Evolutionary conservation across 2,329 filamentous ascomycete genomes (phyloP).

Genomic region (Ophiostoma perfectum): DNA sequence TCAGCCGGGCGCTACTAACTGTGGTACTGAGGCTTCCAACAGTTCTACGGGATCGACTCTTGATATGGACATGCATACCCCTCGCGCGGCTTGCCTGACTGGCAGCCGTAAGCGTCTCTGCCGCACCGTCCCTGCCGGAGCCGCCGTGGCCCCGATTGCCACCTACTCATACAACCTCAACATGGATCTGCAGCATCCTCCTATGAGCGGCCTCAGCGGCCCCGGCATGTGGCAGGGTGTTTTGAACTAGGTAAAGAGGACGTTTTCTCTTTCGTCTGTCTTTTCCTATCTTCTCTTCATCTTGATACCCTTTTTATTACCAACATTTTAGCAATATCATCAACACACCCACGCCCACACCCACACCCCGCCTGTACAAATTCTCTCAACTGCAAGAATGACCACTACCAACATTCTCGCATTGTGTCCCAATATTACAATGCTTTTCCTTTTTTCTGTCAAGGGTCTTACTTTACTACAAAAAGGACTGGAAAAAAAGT

Average conservation of each 20-base stretch:
- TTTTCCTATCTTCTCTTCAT: slow-evolving; percentile 22
- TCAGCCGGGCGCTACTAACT: slow-evolving; percentile 24
- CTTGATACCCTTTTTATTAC: slow-evolving; percentile 29
- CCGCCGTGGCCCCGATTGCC: slow-evolving; percentile 12
- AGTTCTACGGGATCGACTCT: not conserved
- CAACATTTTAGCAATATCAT: slow-evolving; percentile 9
- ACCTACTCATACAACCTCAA: slow-evolving; percentile 19
- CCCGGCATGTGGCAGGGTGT: slow-evolving; percentile 65
- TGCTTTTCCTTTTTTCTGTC: slow-evolving; percentile 20
- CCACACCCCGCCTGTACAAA: slow-evolving; percentile 25
- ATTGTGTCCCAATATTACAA: slow-evolving; percentile 16
- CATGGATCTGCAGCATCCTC: slow-evolving; percentile 41
- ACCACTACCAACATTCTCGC: not conserved
- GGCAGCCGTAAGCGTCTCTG: slow-evolving; percentile 60
- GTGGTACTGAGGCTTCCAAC: slow-evolving; percentile 33
- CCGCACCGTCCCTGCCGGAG: slow-evolving; percentile 36
- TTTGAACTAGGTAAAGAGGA: slow-evolving; percentile 42
- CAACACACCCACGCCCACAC: slow-evolving; percentile 10
- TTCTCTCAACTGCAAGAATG: not conserved
- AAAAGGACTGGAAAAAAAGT: slow-evolving; percentile 16
- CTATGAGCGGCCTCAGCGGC: slow-evolving; percentile 43
- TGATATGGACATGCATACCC: slow-evolving; percentile 16
- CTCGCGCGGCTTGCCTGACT: slow-evolving; percentile 37
- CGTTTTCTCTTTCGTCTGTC: slow-evolving; percentile 15
- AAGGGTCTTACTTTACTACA: slow-evolving; percentile 18